Percentiles rank a stretch among this genome's conserved stretches.
phyloP scores from a whole-genome alignment of 2,329 filamentous ascomycete species.

The Grosmannia huntii region DNA sequence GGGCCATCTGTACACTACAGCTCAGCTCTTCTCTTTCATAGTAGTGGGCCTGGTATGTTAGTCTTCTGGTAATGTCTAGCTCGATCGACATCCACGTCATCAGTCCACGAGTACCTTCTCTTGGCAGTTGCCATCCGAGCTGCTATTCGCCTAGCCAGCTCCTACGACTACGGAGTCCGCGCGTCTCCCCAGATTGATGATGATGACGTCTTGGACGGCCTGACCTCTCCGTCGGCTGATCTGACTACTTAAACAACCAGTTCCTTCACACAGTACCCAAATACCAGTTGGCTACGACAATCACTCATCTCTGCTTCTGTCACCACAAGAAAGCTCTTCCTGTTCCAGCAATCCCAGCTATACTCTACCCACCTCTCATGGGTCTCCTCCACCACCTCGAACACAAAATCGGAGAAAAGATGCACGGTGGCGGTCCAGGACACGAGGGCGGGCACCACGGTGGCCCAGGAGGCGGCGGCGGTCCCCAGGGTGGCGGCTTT shows the following conservation, averaged over 20 bases:
- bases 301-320: background rate
- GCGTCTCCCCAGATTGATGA: background rate
- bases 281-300: background rate
- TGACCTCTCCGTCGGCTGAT: background rate
- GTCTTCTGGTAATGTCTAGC: background rate
- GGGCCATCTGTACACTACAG: background rate
- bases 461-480: background rate
- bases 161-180: background rate
- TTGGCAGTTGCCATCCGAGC: background rate
- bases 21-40: background rate
- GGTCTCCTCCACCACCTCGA: background rate
- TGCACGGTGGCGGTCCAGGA: background rate
- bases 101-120: background rate
- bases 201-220: background rate
- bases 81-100: background rate
- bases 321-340: background rate
- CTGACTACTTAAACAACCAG: background rate
- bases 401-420: background rate
- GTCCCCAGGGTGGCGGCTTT: too few species aligned
- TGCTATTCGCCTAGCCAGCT: background rate
- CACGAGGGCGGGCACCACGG: background rate
- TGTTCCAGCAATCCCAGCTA: background rate
- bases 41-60: background rate
- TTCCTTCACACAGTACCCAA: background rate
- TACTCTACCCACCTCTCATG: background rate